A percentile compares a stretch with the other conserved stretches of the same genome.
These are phyloP conservation scores for Collybiopsis luxurians DNA, from an alignment of 768 basidiomycete species.

Conservation along the genomic window DNA sequence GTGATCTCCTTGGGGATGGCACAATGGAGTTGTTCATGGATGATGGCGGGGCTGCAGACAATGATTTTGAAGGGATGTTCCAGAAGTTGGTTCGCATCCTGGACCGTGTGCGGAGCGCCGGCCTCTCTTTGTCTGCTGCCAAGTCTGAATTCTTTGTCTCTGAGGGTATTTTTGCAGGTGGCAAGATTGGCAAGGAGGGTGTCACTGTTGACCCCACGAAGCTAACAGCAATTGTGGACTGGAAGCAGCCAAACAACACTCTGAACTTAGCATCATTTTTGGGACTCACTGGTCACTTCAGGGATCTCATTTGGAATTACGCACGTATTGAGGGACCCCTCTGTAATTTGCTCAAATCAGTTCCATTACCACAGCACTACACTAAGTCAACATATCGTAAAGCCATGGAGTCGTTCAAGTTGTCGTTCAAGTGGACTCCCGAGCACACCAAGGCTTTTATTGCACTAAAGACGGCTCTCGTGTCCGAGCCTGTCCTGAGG, in stretches of 20 bases:
- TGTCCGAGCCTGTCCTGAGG: constrained; percentile 28
- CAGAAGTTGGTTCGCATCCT: too few species aligned
- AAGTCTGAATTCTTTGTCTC: constrained; percentile 12
- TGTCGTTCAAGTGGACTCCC: not conserved
- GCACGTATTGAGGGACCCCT: constrained; percentile 15
- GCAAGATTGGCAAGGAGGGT: constrained; percentile 6
- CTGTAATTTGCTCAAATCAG: constrained; percentile 13
- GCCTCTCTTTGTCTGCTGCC: too few species aligned
- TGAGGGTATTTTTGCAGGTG: constrained; percentile 4
- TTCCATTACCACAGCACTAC: not conserved
- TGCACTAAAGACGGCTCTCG: constrained; percentile 26
- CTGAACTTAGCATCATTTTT: constrained; percentile 14
- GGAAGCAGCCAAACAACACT: constrained; percentile 6
- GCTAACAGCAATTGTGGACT: constrained; percentile 7
- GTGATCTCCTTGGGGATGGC: not conserved
- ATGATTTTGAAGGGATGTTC: too few species aligned
- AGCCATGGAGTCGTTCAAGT: not conserved
- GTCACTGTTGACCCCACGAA: constrained; percentile 6
- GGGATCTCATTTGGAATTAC: constrained; percentile 8
- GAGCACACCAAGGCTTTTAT: too few species aligned
- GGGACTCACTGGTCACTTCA: too few species aligned
- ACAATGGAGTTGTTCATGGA: too few species aligned
- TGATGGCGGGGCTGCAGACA: too few species aligned
- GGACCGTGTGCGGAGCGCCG: too few species aligned
- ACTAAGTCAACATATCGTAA: not conserved